Base-by-base conservation (phyloP, 2,329 filamentous ascomycete species). In the Colletotrichum tropicale region DNA sequence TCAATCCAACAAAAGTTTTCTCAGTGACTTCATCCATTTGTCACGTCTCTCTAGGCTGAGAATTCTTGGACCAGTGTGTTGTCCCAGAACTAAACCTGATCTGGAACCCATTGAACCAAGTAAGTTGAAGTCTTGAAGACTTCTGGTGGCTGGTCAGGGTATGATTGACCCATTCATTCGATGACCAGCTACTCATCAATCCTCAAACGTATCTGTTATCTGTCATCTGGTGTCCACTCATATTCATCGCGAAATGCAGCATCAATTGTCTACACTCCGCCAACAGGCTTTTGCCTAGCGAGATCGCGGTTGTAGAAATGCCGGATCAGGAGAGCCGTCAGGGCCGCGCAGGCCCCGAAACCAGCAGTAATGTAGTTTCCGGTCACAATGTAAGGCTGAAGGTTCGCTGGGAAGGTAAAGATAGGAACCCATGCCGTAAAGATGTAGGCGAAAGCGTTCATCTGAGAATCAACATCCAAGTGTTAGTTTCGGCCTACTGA, bases 341-440 rank as follows among this genome's bases (percentile, higher is more conserved):
- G 18, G 0, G 72, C 77, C 2, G 77, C 80, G 1, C 71, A 60
- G 0, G 55, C 78, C 0, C 77, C 80, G 30, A 81, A 81, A 0
- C 80, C 80, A 12, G 80, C 79, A 6, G 80, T 81, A 30, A 82
- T 78, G 75, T 82, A 81, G 60, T 81, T 81, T 6, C 80, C 80
- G 2, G 79, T 71, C 2, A 81, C 79, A 55, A 82, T 82, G 66
- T 80, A 81, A 13, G 81, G 81, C 76, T 82, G 81, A 6, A 78
- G 70, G n/a, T 77, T 76, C n/a, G 81, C 77, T 9, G 80, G 80
- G 36, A 81, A 82, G 15, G 81, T 81, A 43, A 82, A 82, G 38
- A 82, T 81, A 6, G 79, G 77, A 1, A 82, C 75, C 81, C 80
- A 82, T 1, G 81, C 80, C n/a, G 78, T 78, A 73, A 81, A 81